Evolutionary conservation across 2,329 filamentous ascomycete species (phyloP).

Genomic region (Penicillium sumatraense): DNA sequence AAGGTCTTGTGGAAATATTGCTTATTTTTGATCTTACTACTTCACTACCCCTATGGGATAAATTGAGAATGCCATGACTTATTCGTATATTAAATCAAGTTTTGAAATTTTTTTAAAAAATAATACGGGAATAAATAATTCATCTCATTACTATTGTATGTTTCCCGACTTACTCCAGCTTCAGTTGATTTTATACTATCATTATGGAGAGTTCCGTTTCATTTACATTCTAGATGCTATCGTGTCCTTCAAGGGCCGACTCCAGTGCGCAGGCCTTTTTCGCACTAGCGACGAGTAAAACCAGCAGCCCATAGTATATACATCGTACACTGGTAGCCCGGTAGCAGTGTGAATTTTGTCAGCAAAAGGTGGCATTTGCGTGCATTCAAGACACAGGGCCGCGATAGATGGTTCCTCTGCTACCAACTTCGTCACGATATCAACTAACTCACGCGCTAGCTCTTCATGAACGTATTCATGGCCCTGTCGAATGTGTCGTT

Average conservation of each 20-base stretch:
- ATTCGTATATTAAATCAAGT: no score
- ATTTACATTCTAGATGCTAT: background rate
- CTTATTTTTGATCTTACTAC: no score
- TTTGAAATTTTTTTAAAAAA: no score
- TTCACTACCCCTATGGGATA: no score
- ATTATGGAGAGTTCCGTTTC: no score
- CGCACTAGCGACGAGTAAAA: constrained; percentile 28
- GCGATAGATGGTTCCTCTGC: constrained; percentile 21
- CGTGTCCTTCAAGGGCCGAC: background rate
- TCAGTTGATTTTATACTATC: no score
- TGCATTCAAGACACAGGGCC: constrained; percentile 41
- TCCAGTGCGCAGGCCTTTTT: background rate
- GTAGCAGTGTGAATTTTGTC: constrained; percentile 36
- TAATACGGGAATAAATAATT: no score
- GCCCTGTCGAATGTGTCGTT: background rate
- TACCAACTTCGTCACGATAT: background rate
- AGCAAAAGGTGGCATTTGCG: constrained; percentile 43
- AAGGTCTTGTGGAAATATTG: no score
- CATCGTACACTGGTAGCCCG: constrained; percentile 40
- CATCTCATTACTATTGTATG: no score
- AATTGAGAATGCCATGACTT: no score
- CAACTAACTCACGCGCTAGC: background rate
- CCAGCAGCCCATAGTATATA: constrained; percentile 42
- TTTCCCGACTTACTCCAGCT: no score
- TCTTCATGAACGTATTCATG: background rate